Conservation (phyloP, 352 stramenopile species). For the Salisapilia sapeloensis region DNA sequence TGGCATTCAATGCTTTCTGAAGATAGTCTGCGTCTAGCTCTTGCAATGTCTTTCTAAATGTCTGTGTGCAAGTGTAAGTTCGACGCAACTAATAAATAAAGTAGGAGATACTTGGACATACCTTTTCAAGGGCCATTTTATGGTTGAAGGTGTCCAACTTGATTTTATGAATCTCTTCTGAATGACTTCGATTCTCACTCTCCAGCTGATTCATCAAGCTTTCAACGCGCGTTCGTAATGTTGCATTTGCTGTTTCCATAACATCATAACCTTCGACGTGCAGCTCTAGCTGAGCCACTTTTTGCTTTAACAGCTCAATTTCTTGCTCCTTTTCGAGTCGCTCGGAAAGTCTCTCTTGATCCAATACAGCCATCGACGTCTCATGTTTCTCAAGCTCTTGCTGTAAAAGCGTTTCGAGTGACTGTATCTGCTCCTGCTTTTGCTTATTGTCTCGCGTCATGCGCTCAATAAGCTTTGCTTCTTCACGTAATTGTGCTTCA, state of each 20-base stretch:
- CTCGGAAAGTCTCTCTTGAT: conserved; percentile 41
- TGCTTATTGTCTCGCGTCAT: conserved; percentile 57
- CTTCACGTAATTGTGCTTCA: conserved; percentile 51
- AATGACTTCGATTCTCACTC: conserved; percentile 35
- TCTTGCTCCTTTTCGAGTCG: conserved; percentile 37
- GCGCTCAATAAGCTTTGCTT: conserved; percentile 69
- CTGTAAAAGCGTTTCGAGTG: conserved; percentile 40
- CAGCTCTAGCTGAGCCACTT: conserved; percentile 37
- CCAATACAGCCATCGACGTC: conserved; percentile 24
- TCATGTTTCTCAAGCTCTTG: conserved; percentile 48
- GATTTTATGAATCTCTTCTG: conserved; percentile 61
- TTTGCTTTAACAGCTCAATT: conserved; percentile 34
- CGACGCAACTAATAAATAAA: not conserved
- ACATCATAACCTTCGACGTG: conserved; percentile 60
- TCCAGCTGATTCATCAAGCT: conserved; percentile 50
- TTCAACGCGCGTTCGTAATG: conserved; percentile 32
- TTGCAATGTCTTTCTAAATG: conserved; percentile 54
- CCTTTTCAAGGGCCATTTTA: conserved; percentile 73
- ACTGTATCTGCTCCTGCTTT: conserved; percentile 55
- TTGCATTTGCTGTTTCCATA: conserved; percentile 32
- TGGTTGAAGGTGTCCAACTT: conserved; percentile 73
- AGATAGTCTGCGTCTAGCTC: conserved; percentile 64
- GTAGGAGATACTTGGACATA: conserved; percentile 1
- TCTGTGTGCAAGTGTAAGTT: conserved; percentile 8
- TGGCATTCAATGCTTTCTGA: conserved; percentile 67